Base-by-base conservation (phyloP, 306 rosid species). In the Lagenaria siceraria region DNA sequence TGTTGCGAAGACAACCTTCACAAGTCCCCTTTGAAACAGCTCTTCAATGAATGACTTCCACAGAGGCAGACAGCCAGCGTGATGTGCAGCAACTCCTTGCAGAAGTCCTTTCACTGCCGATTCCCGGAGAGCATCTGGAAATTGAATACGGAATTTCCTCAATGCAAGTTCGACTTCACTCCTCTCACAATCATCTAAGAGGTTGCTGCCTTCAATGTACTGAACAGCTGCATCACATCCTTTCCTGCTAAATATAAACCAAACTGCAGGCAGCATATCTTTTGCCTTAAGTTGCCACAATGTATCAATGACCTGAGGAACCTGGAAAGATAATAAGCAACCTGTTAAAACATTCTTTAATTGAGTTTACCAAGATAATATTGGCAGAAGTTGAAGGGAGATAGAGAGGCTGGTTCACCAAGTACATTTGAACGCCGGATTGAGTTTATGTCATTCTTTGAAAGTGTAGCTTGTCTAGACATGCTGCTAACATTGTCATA, bases 191-290 rank as follows among this genome's bases (percentile, higher is more conserved):
- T 92, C 97, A 53, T 95, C 97, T 79, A 95, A 82, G 80, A 95
- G 97, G 40, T 85, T 88, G 89, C 80, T 82, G 75, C 90, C 85
- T 82, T 95, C 96, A 69, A 95, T 19, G 75, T 95, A 92, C 79
- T 92, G 96, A 76, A 90, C 97, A 46, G 97, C 93, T 0, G 93
- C 96, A 88, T 95, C 98, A 79, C 98, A 95, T 76, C 98, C 98
- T 81, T 90, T 95, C 89, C 98, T 89, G 89, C 98, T 95, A 89
- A 95, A 95, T 79, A 95, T 95, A 87, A 95, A 95, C 98, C 98
- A 95, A 76, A 95, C 83, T 78, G 97, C 96, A 65, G 98, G 98
- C 51, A 95, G 95, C 95, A 95, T 92, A 79, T 90, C 93, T 86
- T 86, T 88, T 46, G 85, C 75, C 87, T 92, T 85, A 48, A 92